Conservation (phyloP, 306 rosid species). For the Vicia faba region DNA sequence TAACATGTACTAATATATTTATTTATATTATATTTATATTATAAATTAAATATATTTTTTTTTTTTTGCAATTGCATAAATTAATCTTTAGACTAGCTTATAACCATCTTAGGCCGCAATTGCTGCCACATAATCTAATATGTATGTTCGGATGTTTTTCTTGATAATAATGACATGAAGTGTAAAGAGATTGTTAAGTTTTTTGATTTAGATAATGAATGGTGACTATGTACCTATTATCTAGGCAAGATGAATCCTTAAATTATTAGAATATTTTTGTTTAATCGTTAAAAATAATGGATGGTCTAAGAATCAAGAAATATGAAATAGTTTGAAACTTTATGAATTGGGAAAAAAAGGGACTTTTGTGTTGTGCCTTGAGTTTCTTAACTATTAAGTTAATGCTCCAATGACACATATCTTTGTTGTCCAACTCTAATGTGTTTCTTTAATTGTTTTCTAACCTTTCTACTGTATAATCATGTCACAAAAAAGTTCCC, state of each 20-base stretch:
- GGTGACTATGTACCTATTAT: neutral
- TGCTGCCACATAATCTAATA: neutral
- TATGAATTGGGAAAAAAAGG: conserved; percentile 10
- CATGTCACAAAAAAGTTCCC: conserved; percentile 28
- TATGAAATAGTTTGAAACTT: neutral
- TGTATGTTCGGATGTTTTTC: neutral
- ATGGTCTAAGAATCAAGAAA: conserved; percentile 5
- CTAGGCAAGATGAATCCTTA: neutral
- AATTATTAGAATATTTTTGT: conserved; percentile 2
- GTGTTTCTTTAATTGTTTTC: neutral
- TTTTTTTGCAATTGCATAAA: no score
- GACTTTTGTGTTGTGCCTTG: conserved; percentile 2
- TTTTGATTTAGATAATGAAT: conserved; percentile 4
- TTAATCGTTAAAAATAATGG: neutral
- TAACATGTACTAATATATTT: no score
- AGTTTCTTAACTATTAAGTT: conserved; percentile 43
- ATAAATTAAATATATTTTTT: no score
- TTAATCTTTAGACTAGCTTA: no score
- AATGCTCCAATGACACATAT: conserved; percentile 28
- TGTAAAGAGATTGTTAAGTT: neutral
- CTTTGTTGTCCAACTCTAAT: conserved; percentile 27
- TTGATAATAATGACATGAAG: neutral
- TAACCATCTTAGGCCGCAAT: neutral
- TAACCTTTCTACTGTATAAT: conserved; percentile 35
- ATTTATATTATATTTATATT: no score